Evolutionary conservation across 768 basidiomycete species (phyloP).

Genomic region (Pisolithus sp.): DNA sequence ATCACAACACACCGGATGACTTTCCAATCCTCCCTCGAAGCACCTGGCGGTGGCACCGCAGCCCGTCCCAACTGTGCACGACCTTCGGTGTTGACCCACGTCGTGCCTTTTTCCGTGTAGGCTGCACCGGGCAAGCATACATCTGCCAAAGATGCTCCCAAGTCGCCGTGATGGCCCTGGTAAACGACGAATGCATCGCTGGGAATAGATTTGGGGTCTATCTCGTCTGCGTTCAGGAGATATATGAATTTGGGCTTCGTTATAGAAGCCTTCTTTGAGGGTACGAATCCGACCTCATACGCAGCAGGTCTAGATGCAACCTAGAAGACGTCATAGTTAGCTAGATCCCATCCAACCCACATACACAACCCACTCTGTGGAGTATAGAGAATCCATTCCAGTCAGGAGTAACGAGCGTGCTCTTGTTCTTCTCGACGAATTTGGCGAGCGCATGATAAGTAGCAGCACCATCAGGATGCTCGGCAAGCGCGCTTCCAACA

Average conservation of each 20-base stretch:
- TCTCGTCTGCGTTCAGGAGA: slow-evolving; percentile 92
- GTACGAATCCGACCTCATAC: slow-evolving; percentile 91
- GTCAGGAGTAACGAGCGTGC: slow-evolving; percentile 70
- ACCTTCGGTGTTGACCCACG: slow-evolving; percentile 98
- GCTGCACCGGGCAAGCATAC: slow-evolving; percentile 90
- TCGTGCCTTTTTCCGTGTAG: slow-evolving; percentile 86
- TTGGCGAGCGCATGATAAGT: slow-evolving; percentile 72
- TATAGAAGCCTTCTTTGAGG: slow-evolving; percentile 68
- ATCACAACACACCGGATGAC: slow-evolving; percentile 64
- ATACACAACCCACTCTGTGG: slow-evolving; percentile 62
- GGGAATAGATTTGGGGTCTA: slow-evolving; percentile 84
- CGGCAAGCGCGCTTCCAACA: slow-evolving; percentile 79
- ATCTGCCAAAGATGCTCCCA: slow-evolving; percentile 95
- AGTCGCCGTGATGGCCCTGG: slow-evolving; percentile 97
- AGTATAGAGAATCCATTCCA: slow-evolving; percentile 96
- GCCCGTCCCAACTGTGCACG: slow-evolving; percentile 84
- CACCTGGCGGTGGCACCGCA: slow-evolving; percentile 92
- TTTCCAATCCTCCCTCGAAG: slow-evolving; percentile 96
- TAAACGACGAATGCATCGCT: slow-evolving; percentile 94
- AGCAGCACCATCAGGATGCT: slow-evolving; percentile 78
- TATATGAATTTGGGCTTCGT: slow-evolving; percentile 92
- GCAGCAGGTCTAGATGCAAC: slow-evolving; percentile 88
- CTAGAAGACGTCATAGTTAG: slow-evolving; percentile 32
- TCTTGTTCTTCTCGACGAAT: slow-evolving; percentile 75
- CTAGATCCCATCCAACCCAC: neutral